Evolutionary conservation across 1,284 basidiomycete genomes (phyloP), one percentile per base, ranked within the genome.

Genomic region (Abortiporus biennis): DNA sequence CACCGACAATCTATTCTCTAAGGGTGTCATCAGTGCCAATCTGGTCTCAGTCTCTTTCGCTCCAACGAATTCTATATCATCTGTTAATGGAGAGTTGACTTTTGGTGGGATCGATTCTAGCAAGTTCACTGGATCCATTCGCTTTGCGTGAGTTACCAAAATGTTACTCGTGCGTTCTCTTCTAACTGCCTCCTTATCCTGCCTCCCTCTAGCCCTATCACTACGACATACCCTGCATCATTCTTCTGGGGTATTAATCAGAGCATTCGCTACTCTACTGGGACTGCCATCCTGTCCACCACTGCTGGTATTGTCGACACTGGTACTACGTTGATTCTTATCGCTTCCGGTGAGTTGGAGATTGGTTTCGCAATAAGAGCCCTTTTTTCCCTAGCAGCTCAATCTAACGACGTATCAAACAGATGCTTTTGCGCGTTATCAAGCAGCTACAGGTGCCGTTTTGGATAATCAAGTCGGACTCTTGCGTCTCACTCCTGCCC

Each of bases 1-100:
- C 33, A 71, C 68, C 21, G 74, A 76, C 56, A 76, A 74, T 54
- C 58, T 73, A 9, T 71, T 68, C 57, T 40, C 53, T 3, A 57
- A 59, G 31, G 50, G 53, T 4, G n/a, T 38, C 21, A 55, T 58
- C 38, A 6, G 41, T 8, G 29, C 37, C 2, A 38, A 56, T 63
- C 63, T 17, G 47, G 61, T 76, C 42, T 67, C 68, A n/a, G 62
- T 78, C 44, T 76, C 65, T 19, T 78, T 72, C 54, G 57, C 53
- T 30, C 67, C 66, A 9, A 70, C 72, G 1, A 67, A 53, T 13
- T 40, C 54, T 8, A 45, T 48, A 1, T 11, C 40, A 4, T 22
- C 33, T 35, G 48, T 48, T 15, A 62, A 58, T 43, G 60, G 53
- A 25, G 57, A 60, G 47, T 44, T 64, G 29, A 58, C 58, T 13